A percentile compares a stretch with the other conserved stretches of the same genome.
Conservation (phyloP, 257 asterid genomes). For the Paraleonurus japonicus region DNA sequence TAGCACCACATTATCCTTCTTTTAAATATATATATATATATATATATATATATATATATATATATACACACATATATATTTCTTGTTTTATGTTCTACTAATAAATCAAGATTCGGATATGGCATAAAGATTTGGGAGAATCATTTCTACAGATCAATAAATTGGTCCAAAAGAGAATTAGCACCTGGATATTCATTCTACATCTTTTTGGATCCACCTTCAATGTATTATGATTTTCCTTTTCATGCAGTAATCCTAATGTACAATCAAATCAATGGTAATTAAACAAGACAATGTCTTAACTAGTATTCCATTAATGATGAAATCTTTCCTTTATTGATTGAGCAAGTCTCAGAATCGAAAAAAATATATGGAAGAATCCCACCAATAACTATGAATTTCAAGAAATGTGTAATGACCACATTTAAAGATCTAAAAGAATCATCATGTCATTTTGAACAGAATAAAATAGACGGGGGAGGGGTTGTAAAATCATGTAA, state of each 20-base stretch:
- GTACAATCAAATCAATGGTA: neutral
- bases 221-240: neutral
- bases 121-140: neutral
- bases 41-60: too few species aligned
- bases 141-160: too few species aligned
- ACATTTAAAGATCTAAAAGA: neutral
- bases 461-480: too few species aligned
- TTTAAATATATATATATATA: too few species aligned
- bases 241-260: neutral
- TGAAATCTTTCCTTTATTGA: neutral
- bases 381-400: neutral
- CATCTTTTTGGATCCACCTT: neutral
- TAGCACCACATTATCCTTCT: neutral
- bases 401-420: neutral
- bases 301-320: neutral
- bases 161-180: neutral
- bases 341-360: neutral
- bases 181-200: neutral
- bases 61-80: too few species aligned
- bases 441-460: neutral
- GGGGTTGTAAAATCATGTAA: too few species aligned
- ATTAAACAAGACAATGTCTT: neutral
- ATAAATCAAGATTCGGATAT: neutral
- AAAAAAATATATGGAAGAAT: neutral
- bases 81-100: neutral